phyloP scores from a whole-genome alignment of 192 early-diverging fungal genomes.

The Rhizoclosmatium globosum region DNA sequence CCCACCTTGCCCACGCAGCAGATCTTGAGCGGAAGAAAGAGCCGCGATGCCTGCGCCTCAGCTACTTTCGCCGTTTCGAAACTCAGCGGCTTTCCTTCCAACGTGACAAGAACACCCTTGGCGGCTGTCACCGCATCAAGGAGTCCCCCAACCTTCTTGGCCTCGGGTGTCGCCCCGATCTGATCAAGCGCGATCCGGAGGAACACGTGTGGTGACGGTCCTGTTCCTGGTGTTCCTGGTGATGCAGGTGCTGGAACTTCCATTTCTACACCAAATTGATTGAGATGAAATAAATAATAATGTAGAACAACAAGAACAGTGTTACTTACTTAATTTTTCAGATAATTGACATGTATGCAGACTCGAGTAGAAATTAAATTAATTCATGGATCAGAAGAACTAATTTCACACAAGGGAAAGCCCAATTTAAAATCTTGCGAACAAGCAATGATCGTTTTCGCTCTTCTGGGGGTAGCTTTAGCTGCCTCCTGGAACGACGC shows the following conservation, averaged over 20 bases:
- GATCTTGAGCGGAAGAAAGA: conserved; percentile 72
- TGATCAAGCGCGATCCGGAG: conserved; percentile 56
- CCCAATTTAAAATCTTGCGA: no score
- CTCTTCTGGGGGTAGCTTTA: no score
- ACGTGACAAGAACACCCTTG: conserved; percentile 29
- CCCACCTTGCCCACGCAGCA: conserved; percentile 69
- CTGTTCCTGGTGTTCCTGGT: not conserved
- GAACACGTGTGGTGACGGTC: conserved; percentile 50
- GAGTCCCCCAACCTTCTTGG: conserved; percentile 44
- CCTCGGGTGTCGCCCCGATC: conserved; percentile 47
- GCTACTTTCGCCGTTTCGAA: not conserved
- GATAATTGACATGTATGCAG: not conserved
- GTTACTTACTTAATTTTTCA: not conserved
- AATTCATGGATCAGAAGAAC: not conserved
- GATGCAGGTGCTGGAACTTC: not conserved
- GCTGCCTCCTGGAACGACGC: no score
- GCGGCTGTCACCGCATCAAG: conserved; percentile 45
- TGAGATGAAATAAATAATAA: not conserved
- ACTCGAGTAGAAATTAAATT: not conserved
- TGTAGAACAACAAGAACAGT: not conserved
- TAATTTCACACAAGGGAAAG: no score
- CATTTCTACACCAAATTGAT: not conserved
- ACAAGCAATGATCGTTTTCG: no score
- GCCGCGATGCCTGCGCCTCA: conserved; percentile 30
- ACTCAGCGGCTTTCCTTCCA: not conserved